A percentile compares a stretch with the other conserved stretches of the same genome.
Conservation (phyloP, 306 rosid species). For the Ormosia semicastrata region DNA sequence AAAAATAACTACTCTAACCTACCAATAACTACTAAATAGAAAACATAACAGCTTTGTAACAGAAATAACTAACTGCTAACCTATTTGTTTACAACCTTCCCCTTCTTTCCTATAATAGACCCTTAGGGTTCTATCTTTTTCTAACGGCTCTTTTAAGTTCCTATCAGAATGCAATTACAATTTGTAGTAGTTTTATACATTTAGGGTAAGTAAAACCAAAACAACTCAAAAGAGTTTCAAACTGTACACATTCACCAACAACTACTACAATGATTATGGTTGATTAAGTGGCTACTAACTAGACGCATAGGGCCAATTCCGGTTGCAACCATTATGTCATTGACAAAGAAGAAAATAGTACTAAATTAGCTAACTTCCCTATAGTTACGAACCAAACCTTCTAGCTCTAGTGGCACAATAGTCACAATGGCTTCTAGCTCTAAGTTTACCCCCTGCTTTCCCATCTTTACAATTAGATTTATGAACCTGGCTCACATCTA, state of each 20-base stretch:
- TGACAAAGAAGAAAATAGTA: neutral
- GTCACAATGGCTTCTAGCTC: constrained; percentile 38
- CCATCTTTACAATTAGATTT: neutral
- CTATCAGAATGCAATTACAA: constrained; percentile 18
- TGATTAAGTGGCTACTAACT: constrained; percentile 11
- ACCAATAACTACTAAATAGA: too few relatives aligned
- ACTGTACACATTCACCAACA: constrained; percentile 18
- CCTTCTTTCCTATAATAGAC: too few relatives aligned
- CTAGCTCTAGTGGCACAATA: constrained; percentile 59
- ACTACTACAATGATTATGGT: constrained; percentile 10
- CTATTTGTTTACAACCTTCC: too few relatives aligned
- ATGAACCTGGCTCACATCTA: neutral
- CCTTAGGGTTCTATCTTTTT: too few relatives aligned
- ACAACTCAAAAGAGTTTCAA: constrained; percentile 1
- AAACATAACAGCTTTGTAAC: too few relatives aligned
- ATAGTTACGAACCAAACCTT: constrained; percentile 50
- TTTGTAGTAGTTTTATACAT: constrained; percentile 22
- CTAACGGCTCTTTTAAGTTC: too few relatives aligned
- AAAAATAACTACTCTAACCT: too few relatives aligned
- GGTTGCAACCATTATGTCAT: neutral
- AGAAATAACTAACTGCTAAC: too few relatives aligned
- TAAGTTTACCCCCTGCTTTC: neutral
- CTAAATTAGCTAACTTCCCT: constrained; percentile 39
- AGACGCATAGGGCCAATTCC: neutral
- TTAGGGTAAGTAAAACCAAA: neutral